A percentile compares a stretch with the other conserved stretches of the same genome.
Evolutionary conservation across 352 stramenopile species (phyloP).

Genomic region (Globisporangium paddicum): DNA sequence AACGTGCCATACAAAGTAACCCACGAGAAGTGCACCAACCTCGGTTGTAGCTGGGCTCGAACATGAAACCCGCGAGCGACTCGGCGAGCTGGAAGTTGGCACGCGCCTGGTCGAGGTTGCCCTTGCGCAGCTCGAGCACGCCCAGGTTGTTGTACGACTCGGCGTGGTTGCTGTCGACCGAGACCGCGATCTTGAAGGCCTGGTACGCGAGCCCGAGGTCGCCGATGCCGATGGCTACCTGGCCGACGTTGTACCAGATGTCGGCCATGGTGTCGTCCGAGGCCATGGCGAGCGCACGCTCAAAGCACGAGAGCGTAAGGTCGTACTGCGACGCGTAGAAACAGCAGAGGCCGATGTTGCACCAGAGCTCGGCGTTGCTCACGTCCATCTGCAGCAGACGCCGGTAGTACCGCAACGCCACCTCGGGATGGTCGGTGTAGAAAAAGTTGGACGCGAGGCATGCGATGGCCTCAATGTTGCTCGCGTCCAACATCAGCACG

Average conservation of each 20-base stretch:
- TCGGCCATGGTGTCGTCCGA: conserved; percentile 90
- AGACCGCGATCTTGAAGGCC: conserved; percentile 92
- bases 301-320: conserved; percentile 92
- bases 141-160: conserved; percentile 92
- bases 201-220: conserved; percentile 92
- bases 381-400: conserved; percentile 92
- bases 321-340: conserved; percentile 94
- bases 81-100: conserved; percentile 81
- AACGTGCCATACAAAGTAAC: background rate
- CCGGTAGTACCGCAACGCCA: conserved; percentile 92
- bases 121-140: conserved; percentile 87
- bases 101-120: conserved; percentile 82
- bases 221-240: conserved; percentile 90
- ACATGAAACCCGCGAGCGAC: conserved; percentile 83
- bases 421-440: conserved; percentile 90
- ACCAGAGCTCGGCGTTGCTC: conserved; percentile 90
- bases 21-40: conserved; percentile 20
- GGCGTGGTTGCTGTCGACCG: conserved; percentile 88
- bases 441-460: conserved; percentile 93
- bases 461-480: conserved; percentile 89
- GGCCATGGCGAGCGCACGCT: conserved; percentile 83
- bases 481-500: conserved; percentile 84
- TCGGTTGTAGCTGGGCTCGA: conserved; percentile 91
- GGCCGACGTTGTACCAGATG: conserved; percentile 94
- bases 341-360: conserved; percentile 93